These are phyloP conservation scores for Cerrena zonata DNA, from an alignment of 1,284 basidiomycete species.

Conservation along the genomic window DNA sequence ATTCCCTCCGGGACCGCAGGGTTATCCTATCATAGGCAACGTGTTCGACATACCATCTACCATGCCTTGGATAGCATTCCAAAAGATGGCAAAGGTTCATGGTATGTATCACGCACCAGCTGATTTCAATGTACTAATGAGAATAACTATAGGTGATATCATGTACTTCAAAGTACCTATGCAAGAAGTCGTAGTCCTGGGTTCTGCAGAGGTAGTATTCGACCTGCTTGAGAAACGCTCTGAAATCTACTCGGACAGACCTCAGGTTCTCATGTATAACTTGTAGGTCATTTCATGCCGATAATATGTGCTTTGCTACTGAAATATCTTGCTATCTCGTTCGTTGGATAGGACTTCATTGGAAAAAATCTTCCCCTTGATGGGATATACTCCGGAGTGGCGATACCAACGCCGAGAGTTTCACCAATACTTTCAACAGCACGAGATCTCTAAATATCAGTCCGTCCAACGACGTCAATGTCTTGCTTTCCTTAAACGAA, in stretches of 20 bases:
- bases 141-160: too few relatives aligned
- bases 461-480: constrained; percentile 20
- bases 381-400: constrained; percentile 37
- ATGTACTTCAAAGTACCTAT: constrained; percentile 10
- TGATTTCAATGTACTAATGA: background rate
- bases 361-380: constrained; percentile 29
- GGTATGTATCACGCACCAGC: background rate
- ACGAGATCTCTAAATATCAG: constrained; percentile 12
- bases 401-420: constrained; percentile 31
- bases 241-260: constrained; percentile 14
- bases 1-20: constrained; percentile 7
- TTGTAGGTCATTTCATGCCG: constrained; percentile 7
- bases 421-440: constrained; percentile 20
- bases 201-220: constrained; percentile 3
- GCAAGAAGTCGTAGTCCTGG: constrained; percentile 12
- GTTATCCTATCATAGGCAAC: constrained; percentile 6
- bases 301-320: too few relatives aligned
- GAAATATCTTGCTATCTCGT: background rate
- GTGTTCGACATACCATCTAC: constrained; percentile 4
- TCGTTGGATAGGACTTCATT: background rate
- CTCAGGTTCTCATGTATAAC: constrained; percentile 6
- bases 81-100: background rate
- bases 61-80: too few relatives aligned
- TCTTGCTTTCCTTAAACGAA: constrained; percentile 28
- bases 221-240: constrained; percentile 15